A percentile compares a stretch with the other conserved stretches of the same genome.
Conservation (phyloP, 1,139 yeast species). For the Candida anutae region DNA sequence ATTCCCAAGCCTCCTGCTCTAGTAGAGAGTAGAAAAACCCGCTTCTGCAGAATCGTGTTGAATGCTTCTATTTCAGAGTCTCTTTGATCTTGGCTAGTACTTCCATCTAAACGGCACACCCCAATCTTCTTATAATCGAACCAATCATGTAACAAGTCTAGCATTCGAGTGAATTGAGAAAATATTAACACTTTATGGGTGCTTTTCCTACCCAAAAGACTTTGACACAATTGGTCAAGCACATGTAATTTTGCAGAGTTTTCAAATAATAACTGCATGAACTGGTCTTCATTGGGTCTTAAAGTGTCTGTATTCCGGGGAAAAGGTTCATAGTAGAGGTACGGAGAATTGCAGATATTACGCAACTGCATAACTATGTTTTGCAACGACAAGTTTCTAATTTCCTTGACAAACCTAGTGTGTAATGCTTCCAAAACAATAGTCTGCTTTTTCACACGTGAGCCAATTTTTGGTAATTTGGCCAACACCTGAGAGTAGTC, state of each 20-base stretch:
- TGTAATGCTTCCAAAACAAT: slow-evolving; percentile 12
- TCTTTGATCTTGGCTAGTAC: slow-evolving; percentile 56
- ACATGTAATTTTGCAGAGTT: slow-evolving; percentile 69
- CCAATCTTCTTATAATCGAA: slow-evolving; percentile 21
- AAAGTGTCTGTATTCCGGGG: slow-evolving; percentile 18
- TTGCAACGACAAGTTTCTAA: slow-evolving; percentile 33
- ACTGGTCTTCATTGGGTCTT: slow-evolving; percentile 9
- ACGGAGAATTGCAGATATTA: slow-evolving; percentile 79
- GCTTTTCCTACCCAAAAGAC: slow-evolving; percentile 24
- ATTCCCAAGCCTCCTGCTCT: slow-evolving; percentile 95
- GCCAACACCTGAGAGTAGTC: not conserved
- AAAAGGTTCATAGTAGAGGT: slow-evolving; percentile 75
- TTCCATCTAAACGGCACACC: slow-evolving; percentile 71
- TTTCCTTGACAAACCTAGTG: slow-evolving; percentile 12
- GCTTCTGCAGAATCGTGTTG: slow-evolving; percentile 19
- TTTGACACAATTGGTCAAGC: slow-evolving; percentile 53
- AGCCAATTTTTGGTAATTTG: not conserved
- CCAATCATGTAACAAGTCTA: slow-evolving; percentile 75
- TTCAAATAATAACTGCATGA: slow-evolving; percentile 27
- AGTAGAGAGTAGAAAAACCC: slow-evolving; percentile 71
- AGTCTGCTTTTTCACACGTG: slow-evolving; percentile 7
- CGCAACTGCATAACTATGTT: slow-evolving; percentile 78
- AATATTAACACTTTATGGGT: slow-evolving; percentile 71
- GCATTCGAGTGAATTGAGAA: slow-evolving; percentile 73
- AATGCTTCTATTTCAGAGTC: slow-evolving; percentile 57